phyloP scores from a whole-genome alignment of 805 yeast genomes.

The Candida pseudofarinosa region DNA sequence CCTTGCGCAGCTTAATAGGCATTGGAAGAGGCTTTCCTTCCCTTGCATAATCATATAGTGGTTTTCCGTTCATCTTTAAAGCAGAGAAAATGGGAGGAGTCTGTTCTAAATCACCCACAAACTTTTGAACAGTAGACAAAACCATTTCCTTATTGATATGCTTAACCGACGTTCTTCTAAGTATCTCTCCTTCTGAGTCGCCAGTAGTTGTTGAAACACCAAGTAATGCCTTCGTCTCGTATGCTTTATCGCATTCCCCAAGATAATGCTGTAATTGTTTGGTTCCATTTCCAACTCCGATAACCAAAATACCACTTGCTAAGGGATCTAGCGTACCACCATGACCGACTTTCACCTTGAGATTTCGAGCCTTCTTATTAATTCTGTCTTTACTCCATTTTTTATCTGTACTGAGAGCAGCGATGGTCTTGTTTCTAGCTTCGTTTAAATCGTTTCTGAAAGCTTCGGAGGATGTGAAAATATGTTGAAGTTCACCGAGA shows the following conservation, averaged over 20 bases:
- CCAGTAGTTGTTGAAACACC: conserved; percentile 94
- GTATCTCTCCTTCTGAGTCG: conserved; percentile 82
- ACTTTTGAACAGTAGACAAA: conserved; percentile 49
- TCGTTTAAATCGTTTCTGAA: conserved; percentile 53
- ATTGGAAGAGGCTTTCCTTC: conserved; percentile 80
- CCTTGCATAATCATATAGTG: conserved; percentile 91
- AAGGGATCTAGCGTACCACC: conserved; percentile 97
- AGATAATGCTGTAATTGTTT: conserved; percentile 71
- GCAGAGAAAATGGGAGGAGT: conserved; percentile 97
- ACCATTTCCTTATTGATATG: conserved; percentile 57
- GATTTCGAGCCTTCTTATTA: conserved; percentile 46
- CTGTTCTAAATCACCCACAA: conserved; percentile 78
- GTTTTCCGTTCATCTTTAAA: conserved; percentile 89
- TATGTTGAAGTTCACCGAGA: conserved; percentile 58
- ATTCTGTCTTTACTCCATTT: conserved; percentile 44
- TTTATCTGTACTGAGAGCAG: conserved; percentile 34
- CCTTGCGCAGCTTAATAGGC: conserved; percentile 73
- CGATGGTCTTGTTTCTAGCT: conserved; percentile 43
- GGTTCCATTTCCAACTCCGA: conserved; percentile 93
- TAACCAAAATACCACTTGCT: conserved; percentile 89
- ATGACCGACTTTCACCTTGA: conserved; percentile 88
- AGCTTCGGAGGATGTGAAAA: conserved; percentile 55
- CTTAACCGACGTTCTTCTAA: conserved; percentile 51
- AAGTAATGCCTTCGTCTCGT: conserved; percentile 78
- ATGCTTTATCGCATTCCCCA: conserved; percentile 70